Conservation (phyloP, 164 flowering plant species). For the Liriodendron chinense region DNA sequence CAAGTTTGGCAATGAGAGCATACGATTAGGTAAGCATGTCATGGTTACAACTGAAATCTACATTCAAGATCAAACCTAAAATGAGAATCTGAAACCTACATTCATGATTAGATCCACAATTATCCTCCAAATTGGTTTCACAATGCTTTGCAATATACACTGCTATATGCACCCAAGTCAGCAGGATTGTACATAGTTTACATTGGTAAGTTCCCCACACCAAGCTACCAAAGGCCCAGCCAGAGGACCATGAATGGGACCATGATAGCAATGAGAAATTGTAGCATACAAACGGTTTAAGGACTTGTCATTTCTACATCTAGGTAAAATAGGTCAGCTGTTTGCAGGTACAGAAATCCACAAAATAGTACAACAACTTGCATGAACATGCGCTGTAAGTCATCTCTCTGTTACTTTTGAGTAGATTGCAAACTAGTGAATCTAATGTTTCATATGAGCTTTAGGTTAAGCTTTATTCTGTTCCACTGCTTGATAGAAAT, state of each 20-base stretch:
- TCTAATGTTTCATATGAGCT: not conserved
- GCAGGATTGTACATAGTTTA: not conserved
- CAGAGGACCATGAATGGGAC: not conserved
- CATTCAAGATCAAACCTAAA: not conserved
- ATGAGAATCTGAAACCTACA: not conserved
- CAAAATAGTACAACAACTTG: not conserved
- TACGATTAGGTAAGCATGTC: not conserved
- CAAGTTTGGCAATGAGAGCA: not conserved
- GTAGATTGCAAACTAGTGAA: not conserved
- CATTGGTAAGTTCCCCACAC: not conserved
- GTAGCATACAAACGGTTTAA: not conserved
- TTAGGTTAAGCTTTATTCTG: not conserved
- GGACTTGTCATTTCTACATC: not conserved
- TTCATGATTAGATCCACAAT: not conserved
- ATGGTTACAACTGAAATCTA: no score
- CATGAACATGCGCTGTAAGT: not conserved
- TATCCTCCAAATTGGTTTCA: no score
- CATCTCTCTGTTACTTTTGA: not conserved
- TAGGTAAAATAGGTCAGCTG: not conserved
- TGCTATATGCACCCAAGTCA: not conserved
- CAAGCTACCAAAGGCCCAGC: not conserved
- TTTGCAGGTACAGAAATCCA: not conserved
- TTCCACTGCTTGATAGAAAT: constrained; percentile 37
- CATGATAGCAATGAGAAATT: not conserved
- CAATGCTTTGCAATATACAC: not conserved